phyloP scores from a whole-genome alignment of 345 rosid species.

The Gossypium ekmanianum region DNA sequence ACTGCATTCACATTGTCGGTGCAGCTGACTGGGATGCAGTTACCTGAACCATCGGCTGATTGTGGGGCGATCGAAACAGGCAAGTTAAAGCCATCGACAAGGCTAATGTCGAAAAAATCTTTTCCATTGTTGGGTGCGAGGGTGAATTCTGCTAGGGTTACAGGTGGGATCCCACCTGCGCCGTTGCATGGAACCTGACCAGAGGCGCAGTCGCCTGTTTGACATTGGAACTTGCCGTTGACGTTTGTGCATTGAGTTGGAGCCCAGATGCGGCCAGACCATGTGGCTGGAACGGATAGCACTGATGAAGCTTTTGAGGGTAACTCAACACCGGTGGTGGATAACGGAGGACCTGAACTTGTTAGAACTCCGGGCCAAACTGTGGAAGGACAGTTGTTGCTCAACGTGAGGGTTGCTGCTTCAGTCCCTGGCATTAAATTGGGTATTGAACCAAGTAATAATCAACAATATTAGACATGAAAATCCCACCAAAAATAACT shows the following conservation, averaged over 20 bases:
- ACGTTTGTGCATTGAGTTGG: slow-evolving; percentile 38
- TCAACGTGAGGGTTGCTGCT: slow-evolving; percentile 31
- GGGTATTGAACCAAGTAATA: background rate
- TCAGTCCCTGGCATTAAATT: background rate
- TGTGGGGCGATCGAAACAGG: slow-evolving; percentile 13
- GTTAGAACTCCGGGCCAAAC: slow-evolving; percentile 46
- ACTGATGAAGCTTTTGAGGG: slow-evolving; percentile 21
- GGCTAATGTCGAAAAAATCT: slow-evolving; percentile 40
- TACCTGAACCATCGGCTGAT: background rate
- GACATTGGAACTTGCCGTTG: slow-evolving; percentile 32
- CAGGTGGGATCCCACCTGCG: slow-evolving; percentile 30
- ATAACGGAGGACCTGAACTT: background rate
- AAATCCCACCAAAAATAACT: background rate
- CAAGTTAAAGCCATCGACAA: slow-evolving; percentile 26
- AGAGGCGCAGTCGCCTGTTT: slow-evolving; percentile 45
- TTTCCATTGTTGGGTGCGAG: slow-evolving; percentile 14
- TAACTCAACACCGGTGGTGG: slow-evolving; percentile 48
- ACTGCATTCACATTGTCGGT: slow-evolving; percentile 26
- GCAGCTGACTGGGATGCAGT: slow-evolving; percentile 23
- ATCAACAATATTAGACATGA: background rate
- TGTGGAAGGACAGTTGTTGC: slow-evolving; percentile 42
- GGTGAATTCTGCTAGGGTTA: slow-evolving; percentile 37
- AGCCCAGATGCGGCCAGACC: slow-evolving; percentile 53
- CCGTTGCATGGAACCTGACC: slow-evolving; percentile 39
- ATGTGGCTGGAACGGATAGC: slow-evolving; percentile 15